Percentiles rank a stretch among this genome's conserved stretches.
phyloP scores from a whole-genome alignment of 495 filamentous ascomycete species.

The Penicillium riverlandense region DNA sequence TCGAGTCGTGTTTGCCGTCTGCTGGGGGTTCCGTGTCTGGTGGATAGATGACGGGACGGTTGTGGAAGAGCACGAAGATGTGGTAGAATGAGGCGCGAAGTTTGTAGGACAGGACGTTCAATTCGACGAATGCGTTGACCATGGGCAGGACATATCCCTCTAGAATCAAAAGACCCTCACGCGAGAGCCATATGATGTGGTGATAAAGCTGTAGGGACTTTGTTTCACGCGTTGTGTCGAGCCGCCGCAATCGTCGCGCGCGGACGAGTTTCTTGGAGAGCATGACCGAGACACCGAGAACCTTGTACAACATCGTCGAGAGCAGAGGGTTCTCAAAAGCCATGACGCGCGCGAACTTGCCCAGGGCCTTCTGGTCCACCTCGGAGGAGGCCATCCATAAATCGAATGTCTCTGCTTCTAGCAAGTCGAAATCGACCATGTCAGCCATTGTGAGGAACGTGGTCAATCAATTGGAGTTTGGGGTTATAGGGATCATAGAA shows the following conservation, averaged over 20 bases:
- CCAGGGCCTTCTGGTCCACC: slow-evolving; percentile 91
- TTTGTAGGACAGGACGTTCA: slow-evolving; percentile 85
- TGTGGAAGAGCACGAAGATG: slow-evolving; percentile 94
- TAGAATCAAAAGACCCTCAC: slow-evolving; percentile 81
- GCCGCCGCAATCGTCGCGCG: slow-evolving; percentile 75
- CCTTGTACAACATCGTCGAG: slow-evolving; percentile 75
- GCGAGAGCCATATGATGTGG: slow-evolving; percentile 91
- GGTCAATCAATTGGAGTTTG: too few relatives aligned
- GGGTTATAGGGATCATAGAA: background rate
- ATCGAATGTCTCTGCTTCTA: slow-evolving; percentile 18
- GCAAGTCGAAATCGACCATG: slow-evolving; percentile 4
- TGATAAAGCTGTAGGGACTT: slow-evolving; percentile 77
- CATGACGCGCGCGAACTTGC: slow-evolving; percentile 68
- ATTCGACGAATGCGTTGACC: slow-evolving; percentile 60
- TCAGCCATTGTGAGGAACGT: slow-evolving; percentile 8
- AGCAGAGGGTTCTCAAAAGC: slow-evolving; percentile 66
- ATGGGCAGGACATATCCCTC: slow-evolving; percentile 82
- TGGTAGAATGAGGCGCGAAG: slow-evolving; percentile 91
- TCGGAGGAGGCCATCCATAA: slow-evolving; percentile 85
- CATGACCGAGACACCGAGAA: slow-evolving; percentile 85
- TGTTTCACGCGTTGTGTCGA: slow-evolving; percentile 70
- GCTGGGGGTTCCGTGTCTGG: slow-evolving; percentile 30
- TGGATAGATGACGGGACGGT: slow-evolving; percentile 53
- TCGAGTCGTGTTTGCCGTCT: slow-evolving; percentile 18
- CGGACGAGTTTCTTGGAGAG: slow-evolving; percentile 76